These are phyloP conservation scores for Phragmites australis DNA, from an alignment of 176 grass and related monocot genomes.

Conservation along the genomic window DNA sequence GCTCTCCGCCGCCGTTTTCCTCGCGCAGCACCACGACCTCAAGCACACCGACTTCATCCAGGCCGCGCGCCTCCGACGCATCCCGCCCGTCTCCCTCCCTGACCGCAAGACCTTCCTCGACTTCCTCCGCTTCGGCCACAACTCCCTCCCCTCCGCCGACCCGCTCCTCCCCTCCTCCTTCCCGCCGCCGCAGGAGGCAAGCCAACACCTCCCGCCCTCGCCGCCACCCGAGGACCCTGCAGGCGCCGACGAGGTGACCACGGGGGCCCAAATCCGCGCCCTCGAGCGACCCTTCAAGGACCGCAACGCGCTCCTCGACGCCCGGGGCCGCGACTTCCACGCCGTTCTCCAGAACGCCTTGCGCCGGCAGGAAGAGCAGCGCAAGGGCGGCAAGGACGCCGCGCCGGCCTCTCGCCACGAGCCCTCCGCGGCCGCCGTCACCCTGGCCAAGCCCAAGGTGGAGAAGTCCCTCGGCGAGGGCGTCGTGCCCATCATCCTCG, in stretches of 20 bases:
- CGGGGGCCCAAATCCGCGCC: constrained; percentile 39
- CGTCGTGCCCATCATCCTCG: constrained; percentile 86
- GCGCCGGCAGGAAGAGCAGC: constrained; percentile 73
- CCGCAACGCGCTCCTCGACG: constrained; percentile 70
- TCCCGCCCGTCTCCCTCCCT: constrained; percentile 78
- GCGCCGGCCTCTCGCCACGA: constrained; percentile 49
- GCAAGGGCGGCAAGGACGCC: constrained; percentile 64
- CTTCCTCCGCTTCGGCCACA: constrained; percentile 66
- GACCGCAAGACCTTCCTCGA: constrained; percentile 92
- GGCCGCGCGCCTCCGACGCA: constrained; percentile 66
- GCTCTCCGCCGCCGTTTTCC: constrained; percentile 83
- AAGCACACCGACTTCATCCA: constrained; percentile 96
- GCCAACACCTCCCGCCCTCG: constrained; percentile 28
- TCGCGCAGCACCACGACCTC: constrained; percentile 76
- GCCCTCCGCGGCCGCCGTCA: constrained; percentile 22
- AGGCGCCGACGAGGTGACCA: constrained; percentile 8
- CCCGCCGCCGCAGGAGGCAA: constrained; percentile 17
- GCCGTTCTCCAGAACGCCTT: constrained; percentile 45
- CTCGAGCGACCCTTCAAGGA: constrained; percentile 80
- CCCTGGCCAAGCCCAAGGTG: constrained; percentile 46
- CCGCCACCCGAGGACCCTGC: constrained; percentile 47
- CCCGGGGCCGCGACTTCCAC: constrained; percentile 85
- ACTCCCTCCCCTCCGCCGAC: constrained; percentile 56
- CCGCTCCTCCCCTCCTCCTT: constrained; percentile 51
- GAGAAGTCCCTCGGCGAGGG: constrained; percentile 60